A percentile compares a stretch with the other conserved stretches of the same genome.
Evolutionary conservation across 805 yeast genomes (phyloP).

Genomic region (Spathaspora gorwiae): DNA sequence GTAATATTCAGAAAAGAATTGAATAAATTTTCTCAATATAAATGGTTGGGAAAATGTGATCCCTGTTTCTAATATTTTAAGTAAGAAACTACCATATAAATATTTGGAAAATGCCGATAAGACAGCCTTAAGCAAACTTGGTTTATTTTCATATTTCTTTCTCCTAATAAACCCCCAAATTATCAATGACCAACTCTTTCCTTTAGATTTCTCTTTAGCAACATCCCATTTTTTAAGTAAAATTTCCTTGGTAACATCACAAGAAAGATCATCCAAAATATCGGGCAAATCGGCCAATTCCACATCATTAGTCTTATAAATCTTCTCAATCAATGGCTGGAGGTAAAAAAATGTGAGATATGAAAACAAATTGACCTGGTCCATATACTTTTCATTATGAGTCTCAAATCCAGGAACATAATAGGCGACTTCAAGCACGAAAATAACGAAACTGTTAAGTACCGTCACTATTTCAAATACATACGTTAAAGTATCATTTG

Average conservation of each 20-base stretch:
- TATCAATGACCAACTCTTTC: not conserved
- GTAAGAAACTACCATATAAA: slow-evolving; percentile 2
- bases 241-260: slow-evolving; percentile 13
- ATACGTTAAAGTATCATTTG: slow-evolving; percentile 7
- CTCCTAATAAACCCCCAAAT: slow-evolving; percentile 4
- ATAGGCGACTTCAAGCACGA: slow-evolving; percentile 12
- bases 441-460: slow-evolving; percentile 13
- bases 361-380: slow-evolving; percentile 18
- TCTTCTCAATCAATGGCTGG: slow-evolving; percentile 20
- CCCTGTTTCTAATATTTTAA: slow-evolving; percentile 18
- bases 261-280: slow-evolving; percentile 10
- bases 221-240: slow-evolving; percentile 23
- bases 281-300: slow-evolving; percentile 61
- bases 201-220: slow-evolving; percentile 6
- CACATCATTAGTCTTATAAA: slow-evolving; percentile 20
- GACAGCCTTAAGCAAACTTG: slow-evolving; percentile 10
- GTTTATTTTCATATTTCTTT: slow-evolving; percentile 7
- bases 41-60: slow-evolving; percentile 24
- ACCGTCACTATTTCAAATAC: slow-evolving; percentile 10
- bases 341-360: slow-evolving; percentile 23
- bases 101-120: slow-evolving; percentile 10
- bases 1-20: slow-evolving; percentile 17
- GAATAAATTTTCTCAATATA: slow-evolving; percentile 24
- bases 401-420: slow-evolving; percentile 18
- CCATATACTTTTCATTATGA: slow-evolving; percentile 21